Evolutionary conservation across 83 land plant genomes (phyloP), one percentile per base, ranked within the genome.

Genomic region (Picea mariana): DNA sequence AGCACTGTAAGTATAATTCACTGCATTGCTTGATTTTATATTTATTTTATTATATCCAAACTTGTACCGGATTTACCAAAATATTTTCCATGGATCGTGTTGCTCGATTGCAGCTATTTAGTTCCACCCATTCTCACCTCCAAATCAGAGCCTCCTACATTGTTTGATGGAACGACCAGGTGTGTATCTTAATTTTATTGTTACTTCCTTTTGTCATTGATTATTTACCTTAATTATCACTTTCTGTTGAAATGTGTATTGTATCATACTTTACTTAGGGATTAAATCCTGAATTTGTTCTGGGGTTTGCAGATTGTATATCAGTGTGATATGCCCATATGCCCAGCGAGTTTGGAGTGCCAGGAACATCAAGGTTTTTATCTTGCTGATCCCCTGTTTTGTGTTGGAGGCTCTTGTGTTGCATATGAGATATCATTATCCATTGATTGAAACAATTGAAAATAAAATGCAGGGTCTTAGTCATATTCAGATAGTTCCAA

Each of bases 111-210:
- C 75, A 71, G 84, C 78, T 7, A 63, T 47, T 78, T 23, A 49
- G 76, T 84, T 11, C 88, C 87, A 20, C 91, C 90, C 18, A 13
- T 76, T 21, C 86, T 93, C 71, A 90, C 86, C 83, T 86, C 98
- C 26, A 87, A 87, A 12, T 89, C 96, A 20, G 79, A 82, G 6
- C 88, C 84, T 23, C 98, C 96, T 31, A 83, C 93, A 26, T 86
- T 96, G n/a, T 96, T 96, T 80, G 96, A 96, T 84, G 96, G 98
- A 40, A 96, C 95, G 8, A 91, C 92, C 12, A 90, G 95, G 93
- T 95, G 81, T 5, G 52, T 44, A 20, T 71, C 44, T 8, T 9
- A 40, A 18, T 44, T 44, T 44, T 44, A 44, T 44, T 6, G 49
- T 1, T 44, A 44, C 8, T 44, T 9, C 49, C 6, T 44, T 0